A percentile compares a stretch with the other conserved stretches of the same genome.
These are phyloP conservation scores for Cymodocea nodosa DNA, from an alignment of 116 monocot species.

Conservation along the genomic window DNA sequence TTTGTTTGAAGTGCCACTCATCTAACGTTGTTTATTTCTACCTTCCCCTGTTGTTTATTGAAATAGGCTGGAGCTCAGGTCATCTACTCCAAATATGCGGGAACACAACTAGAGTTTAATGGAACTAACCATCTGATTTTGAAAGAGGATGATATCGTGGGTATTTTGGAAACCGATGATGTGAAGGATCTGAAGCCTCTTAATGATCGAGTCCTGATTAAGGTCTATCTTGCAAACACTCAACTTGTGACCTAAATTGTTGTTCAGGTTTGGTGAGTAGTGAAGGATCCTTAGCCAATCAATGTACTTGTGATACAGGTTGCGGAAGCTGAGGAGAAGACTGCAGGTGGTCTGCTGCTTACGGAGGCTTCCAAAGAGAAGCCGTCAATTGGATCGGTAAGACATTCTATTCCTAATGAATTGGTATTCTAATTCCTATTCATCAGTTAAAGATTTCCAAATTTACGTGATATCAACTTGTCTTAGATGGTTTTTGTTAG, in stretches of 20 bases:
- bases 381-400: conserved; percentile 66
- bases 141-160: conserved; percentile 54
- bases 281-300: background rate
- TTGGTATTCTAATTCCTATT: too few relatives aligned
- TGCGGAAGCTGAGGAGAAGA: conserved; percentile 56
- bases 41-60: background rate
- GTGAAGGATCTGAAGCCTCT: conserved; percentile 51
- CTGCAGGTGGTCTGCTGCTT: conserved; percentile 56
- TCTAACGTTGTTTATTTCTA: too few relatives aligned
- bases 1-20: background rate
- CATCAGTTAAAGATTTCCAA: too few relatives aligned
- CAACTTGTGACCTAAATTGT: background rate
- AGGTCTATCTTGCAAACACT: conserved; percentile 13
- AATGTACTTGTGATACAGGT: conserved; percentile 19
- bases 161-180: conserved; percentile 47
- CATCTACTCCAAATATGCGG: conserved; percentile 54
- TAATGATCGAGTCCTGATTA: conserved; percentile 42
- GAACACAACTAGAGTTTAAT: conserved; percentile 43
- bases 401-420: background rate
- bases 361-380: conserved; percentile 62
- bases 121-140: conserved; percentile 35
- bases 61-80: conserved; percentile 33
- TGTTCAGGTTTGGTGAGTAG: too few relatives aligned
- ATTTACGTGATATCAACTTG: too few relatives aligned
- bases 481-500: too few relatives aligned